Conservation (phyloP, 1,139 yeast genomes). For the Hansenula sp. region DNA sequence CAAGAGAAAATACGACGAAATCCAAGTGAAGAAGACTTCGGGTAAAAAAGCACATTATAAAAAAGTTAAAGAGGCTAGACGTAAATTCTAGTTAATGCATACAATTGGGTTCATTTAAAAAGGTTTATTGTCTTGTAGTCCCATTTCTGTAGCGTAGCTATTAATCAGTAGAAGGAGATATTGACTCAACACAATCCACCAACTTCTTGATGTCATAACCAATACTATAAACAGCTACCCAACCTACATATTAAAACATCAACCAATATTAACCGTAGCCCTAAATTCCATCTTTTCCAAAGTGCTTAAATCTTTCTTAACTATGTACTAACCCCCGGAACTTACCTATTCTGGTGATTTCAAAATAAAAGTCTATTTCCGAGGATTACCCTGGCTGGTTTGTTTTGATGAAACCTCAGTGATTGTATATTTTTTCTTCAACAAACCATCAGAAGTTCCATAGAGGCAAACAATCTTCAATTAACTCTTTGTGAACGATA, state of each 20-base stretch:
- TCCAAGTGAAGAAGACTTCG: conserved; percentile 68
- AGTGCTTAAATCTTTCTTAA: too few species aligned
- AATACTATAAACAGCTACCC: too few species aligned
- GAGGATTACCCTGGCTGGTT: conserved; percentile 1
- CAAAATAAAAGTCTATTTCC: not conserved
- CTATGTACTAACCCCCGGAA: not conserved
- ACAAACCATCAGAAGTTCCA: not conserved
- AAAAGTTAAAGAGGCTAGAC: conserved; percentile 59
- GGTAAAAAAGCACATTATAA: conserved; percentile 72
- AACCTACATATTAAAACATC: too few species aligned
- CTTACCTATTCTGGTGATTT: not conserved
- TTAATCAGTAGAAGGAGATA: too few species aligned
- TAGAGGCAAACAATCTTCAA: not conserved
- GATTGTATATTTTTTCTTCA: not conserved
- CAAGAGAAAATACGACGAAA: conserved; percentile 78
- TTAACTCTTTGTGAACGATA: not conserved
- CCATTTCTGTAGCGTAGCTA: not conserved
- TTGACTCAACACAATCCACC: too few species aligned
- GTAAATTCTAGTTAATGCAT: conserved; percentile 30
- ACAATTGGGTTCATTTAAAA: too few species aligned
- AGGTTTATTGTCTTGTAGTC: too few species aligned
- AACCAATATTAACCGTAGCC: too few species aligned
- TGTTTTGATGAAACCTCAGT: not conserved
- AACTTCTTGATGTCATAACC: too few species aligned
- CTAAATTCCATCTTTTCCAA: too few species aligned